A percentile compares a stretch with the other conserved stretches of the same genome.
Evolutionary conservation across 139 green algal genomes (phyloP).

Genomic region (Microglena sp.): DNA sequence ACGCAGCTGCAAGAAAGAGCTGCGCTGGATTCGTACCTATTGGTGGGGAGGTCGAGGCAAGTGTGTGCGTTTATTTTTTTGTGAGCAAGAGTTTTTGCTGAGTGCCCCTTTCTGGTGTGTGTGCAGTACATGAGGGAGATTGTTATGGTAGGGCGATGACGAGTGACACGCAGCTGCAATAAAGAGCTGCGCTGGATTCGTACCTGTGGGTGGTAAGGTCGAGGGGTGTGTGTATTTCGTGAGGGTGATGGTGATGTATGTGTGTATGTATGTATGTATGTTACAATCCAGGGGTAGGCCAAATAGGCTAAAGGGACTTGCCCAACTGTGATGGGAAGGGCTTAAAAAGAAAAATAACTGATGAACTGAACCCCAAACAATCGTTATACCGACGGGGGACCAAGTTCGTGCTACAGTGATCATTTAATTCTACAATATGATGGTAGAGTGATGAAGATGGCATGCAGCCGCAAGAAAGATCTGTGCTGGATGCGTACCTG

Average conservation of each 20-base stretch:
- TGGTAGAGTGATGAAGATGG: too few species aligned
- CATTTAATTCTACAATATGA: too few species aligned
- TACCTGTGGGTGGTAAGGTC: slow-evolving; percentile 36
- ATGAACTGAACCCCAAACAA: too few species aligned
- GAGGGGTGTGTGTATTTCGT: slow-evolving; percentile 15
- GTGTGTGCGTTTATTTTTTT: slow-evolving; percentile 14
- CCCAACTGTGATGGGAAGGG: too few species aligned
- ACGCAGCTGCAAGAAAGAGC: slow-evolving; percentile 56
- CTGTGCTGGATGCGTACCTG: slow-evolving; percentile 48
- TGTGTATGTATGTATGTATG: not conserved
- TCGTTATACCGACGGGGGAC: too few species aligned
- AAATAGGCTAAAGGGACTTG: too few species aligned
- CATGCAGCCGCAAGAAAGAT: slow-evolving; percentile 56
- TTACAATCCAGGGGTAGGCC: too few species aligned
- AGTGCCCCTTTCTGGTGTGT: too few species aligned
- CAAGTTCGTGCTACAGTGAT: too few species aligned
- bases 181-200: slow-evolving; percentile 50
- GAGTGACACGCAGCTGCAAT: slow-evolving; percentile 59
- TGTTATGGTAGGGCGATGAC: slow-evolving; percentile 6
- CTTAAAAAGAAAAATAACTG: too few species aligned
- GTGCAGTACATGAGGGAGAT: not conserved
- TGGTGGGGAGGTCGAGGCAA: slow-evolving; percentile 32
- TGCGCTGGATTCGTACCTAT: slow-evolving; percentile 47
- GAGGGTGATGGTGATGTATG: not conserved
- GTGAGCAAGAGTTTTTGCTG: not conserved